These are phyloP conservation scores for Tinospora cordifolia DNA, from an alignment of 164 flowering plant species.

Conservation along the genomic window DNA sequence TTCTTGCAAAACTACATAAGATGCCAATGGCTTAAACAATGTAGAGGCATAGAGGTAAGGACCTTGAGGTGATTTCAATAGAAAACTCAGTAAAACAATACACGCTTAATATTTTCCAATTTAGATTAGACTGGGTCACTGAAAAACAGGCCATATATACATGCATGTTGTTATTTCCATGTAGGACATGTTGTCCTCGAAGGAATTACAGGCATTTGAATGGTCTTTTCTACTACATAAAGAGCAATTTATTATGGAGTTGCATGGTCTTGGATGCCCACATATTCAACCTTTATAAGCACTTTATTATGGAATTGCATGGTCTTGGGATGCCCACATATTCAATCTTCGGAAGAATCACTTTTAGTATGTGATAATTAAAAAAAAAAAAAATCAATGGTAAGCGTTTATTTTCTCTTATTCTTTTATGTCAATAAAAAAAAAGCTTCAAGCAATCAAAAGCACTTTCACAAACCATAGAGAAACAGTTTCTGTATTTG, in stretches of 20 bases:
- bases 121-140: not conserved
- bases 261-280: too few species aligned
- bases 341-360: too few species aligned
- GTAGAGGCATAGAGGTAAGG: not conserved
- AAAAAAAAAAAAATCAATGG: not conserved
- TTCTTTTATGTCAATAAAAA: not conserved
- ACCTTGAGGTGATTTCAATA: not conserved
- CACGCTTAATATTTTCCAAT: not conserved
- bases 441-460: too few species aligned
- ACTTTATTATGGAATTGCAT: too few species aligned
- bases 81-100: not conserved
- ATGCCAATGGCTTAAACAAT: not conserved
- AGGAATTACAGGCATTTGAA: not conserved
- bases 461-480: not conserved
- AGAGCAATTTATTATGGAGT: not conserved
- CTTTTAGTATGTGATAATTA: not conserved
- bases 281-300: too few species aligned
- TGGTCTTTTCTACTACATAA: not conserved
- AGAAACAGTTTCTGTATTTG: too few species aligned
- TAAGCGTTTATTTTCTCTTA: not conserved
- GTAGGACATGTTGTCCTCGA: not conserved
- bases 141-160: not conserved
- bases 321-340: not conserved
- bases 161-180: not conserved
- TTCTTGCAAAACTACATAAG: not conserved